phyloP scores from a whole-genome alignment of 306 rosid genomes.

The Erythrophleum fordii region DNA sequence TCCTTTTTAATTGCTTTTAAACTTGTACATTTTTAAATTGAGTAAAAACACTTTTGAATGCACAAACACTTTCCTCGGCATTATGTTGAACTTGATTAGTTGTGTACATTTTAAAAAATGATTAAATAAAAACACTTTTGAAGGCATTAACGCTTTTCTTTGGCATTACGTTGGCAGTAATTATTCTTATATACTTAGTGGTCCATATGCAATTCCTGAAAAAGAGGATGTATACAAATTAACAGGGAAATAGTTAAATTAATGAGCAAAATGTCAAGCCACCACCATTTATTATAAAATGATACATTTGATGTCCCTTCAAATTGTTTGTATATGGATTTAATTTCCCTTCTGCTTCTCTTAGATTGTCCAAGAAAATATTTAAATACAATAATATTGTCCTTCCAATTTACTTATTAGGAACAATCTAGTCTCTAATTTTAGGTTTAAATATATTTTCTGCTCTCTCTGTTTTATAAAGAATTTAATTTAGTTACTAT shows the following conservation, averaged over 20 bases:
- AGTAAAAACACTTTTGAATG: not conserved
- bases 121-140: not conserved
- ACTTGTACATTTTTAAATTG: not conserved
- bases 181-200: not conserved
- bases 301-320: not conserved
- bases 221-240: constrained; percentile 11
- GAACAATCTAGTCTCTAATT: too few species aligned
- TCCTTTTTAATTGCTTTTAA: not conserved
- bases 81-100: constrained; percentile 2
- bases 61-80: not conserved
- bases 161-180: not conserved
- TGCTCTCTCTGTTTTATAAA: too few species aligned
- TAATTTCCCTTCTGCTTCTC: not conserved
- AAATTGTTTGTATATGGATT: not conserved
- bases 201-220: not conserved
- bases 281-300: not conserved
- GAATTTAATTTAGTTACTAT: too few species aligned
- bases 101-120: not conserved
- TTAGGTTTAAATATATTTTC: too few species aligned
- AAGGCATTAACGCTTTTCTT: not conserved
- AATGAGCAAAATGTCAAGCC: constrained; percentile 17
- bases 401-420: not conserved
- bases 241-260: not conserved
- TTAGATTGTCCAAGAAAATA: too few species aligned
- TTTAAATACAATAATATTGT: too few species aligned